Base-by-base conservation (phyloP, 768 basidiomycete genomes). In the Neoboletus subvelutipes region DNA sequence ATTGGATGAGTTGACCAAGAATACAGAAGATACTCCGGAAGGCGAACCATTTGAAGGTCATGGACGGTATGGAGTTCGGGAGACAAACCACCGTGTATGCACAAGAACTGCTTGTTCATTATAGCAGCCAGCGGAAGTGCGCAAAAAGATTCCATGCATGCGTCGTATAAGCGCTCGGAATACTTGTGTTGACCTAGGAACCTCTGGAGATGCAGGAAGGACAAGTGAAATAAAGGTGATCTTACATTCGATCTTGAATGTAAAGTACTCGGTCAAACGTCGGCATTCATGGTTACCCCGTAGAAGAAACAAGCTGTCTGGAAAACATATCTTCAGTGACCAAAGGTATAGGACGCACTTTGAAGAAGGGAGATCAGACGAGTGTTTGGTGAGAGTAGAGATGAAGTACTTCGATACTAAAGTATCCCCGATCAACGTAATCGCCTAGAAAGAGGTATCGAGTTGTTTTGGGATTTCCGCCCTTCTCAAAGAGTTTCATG, bases 51-150 rank as follows among this genome's bases (percentile, higher is more conserved):
- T 49, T 86, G 78, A 24, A 89, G 76, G 64, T 89, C 87, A 56
- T 88, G 84, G 18, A 88, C 70, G 0, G 86, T 87, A 45, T 84
- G 75, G 8, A 89, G 70, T 66, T 88, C 87, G 0, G 87, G 87
- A 0, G 83, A 85, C n/a, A 88, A 72, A 18, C 87, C 87, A 34
- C 87, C 87, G 50, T 89, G 87, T 50, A 88, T 86, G 68, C 87
- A 89, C 58, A 89, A 74, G 73, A 89, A 89, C 66, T 89, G 87
- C 67, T 87, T 87, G 76, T 88, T 88, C 87, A 89, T 88, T 66
- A 89, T 77, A 28, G 87, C 87, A 2, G 87, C 87, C 5, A 89
- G 75, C 1, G 87, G 87, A 4, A 89, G 78, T 6, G 83, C 78
- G 65, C 86, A 88, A 76, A 89, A 89, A 1, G 83, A 82, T 41